Percentiles rank a stretch among this genome's conserved stretches.
Conservation (phyloP, 108 stramenopile species). For the Stephanodiscus triporus region DNA sequence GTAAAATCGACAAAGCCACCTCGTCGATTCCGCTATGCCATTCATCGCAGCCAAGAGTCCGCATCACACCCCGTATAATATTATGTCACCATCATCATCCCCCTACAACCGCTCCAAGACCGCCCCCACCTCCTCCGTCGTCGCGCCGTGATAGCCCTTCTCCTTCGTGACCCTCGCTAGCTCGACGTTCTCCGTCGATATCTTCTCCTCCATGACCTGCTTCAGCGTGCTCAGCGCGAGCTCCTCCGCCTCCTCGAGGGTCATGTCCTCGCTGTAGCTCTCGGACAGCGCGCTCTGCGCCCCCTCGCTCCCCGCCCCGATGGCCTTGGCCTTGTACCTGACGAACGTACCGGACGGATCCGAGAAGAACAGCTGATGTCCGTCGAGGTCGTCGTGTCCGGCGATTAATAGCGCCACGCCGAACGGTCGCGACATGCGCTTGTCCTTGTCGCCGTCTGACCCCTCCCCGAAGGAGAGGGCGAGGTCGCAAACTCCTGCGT, state of each 20-base stretch:
- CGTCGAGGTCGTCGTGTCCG: slow-evolving; percentile 91
- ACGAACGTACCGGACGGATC: slow-evolving; percentile 98
- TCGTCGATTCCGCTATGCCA: background rate
- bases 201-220: slow-evolving; percentile 99
- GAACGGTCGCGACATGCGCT: slow-evolving; percentile 98
- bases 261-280: slow-evolving; percentile 92
- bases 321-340: slow-evolving; percentile 99
- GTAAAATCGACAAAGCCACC: background rate
- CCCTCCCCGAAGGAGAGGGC: slow-evolving; percentile 98
- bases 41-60: no score
- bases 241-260: slow-evolving; percentile 94
- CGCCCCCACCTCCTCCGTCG: slow-evolving; percentile 82
- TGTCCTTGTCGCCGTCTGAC: slow-evolving; percentile 89
- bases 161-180: slow-evolving; percentile 91
- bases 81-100: no score
- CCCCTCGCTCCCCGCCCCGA: slow-evolving; percentile 97
- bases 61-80: no score
- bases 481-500: slow-evolving; percentile 96
- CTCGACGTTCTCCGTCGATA: slow-evolving; percentile 95
- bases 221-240: slow-evolving; percentile 92
- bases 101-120: slow-evolving; percentile 75
- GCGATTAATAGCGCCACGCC: slow-evolving; percentile 98
- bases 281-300: slow-evolving; percentile 96
- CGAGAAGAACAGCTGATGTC: slow-evolving; percentile 97
- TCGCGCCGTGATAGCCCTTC: slow-evolving; percentile 89